Base-by-base conservation (phyloP, 2,329 filamentous ascomycete genomes). In the Fusarium avenaceum region DNA sequence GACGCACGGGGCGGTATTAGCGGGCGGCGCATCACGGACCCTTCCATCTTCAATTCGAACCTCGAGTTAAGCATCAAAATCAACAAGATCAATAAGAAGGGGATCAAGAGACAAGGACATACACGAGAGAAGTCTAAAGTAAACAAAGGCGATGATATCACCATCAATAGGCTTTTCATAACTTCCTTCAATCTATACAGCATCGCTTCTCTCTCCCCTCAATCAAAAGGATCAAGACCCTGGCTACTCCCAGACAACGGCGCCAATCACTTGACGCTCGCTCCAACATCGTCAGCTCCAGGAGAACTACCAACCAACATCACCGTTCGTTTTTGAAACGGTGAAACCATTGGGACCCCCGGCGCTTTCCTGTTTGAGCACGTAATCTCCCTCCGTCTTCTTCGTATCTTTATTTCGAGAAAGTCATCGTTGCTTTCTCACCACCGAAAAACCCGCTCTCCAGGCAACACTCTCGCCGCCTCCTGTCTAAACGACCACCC, bases 181-280 rank as follows among this genome's bases (percentile, higher is more conserved):
- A 32, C 17, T 15, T 26, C 26, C 35, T 28, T n/a, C 33, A 38
- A 53, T 32, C 19, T 45, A 11, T 42, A 22, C 17, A 24, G 28
- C 26, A 24, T 24, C 33, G 26, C 43, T 42, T 38, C 30, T 53
- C 46, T 43, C 51, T 24, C 38, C 26, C n/a, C 32, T 40, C 55
- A 46, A 40, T 28, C 19, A 40, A 44, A 50, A 56, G 67, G 71
- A 71, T 67, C 64, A 58, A 50, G 53, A 69, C 58, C 71, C 69
- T 69, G 62, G 67, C 47, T 59, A 50, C 46, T 73, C 69, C 67
- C 62, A 65, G 61, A 72, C 71, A 48, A 58, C 71, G 64, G 69
- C 67, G 64, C 71, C 69, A 73, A 73, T 71, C 67, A 71, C 59
- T 71, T 45, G 52, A 63, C 62, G 56, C 61, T 58, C 47, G 55